Evolutionary conservation across 148 eudicot genomes (phyloP).

Genomic region (Fagopyrum tataricum): DNA sequence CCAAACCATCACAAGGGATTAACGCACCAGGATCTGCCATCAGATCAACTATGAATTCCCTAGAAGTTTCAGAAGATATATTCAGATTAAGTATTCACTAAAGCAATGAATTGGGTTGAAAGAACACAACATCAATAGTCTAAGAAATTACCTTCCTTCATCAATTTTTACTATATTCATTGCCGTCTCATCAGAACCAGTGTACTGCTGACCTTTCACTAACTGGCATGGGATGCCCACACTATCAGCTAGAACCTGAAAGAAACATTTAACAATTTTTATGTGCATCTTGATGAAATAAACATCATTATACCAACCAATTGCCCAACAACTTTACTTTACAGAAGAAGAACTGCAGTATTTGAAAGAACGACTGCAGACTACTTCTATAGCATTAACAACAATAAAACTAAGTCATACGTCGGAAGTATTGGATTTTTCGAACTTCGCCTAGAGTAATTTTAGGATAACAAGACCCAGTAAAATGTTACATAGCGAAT

Average conservation of each 20-base stretch:
- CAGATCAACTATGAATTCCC: slow-evolving; percentile 93
- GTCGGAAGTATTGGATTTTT: too few species aligned
- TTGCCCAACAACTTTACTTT: not conserved
- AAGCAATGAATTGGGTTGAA: slow-evolving; percentile 5
- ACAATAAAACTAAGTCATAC: not conserved
- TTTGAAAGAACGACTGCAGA: not conserved
- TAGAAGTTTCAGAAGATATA: slow-evolving; percentile 24
- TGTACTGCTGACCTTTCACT: slow-evolving; percentile 75
- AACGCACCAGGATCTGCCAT: slow-evolving; percentile 95
- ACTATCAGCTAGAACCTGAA: slow-evolving; percentile 87
- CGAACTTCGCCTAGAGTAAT: too few species aligned
- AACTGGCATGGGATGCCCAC: slow-evolving; percentile 79
- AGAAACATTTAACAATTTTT: slow-evolving; percentile 6
- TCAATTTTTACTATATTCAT: slow-evolving; percentile 69
- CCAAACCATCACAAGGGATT: slow-evolving; percentile 71
- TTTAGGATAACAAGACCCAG: too few species aligned
- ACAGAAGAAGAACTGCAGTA: not conserved
- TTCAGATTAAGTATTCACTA: not conserved
- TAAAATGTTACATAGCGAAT: too few species aligned
- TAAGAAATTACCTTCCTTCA: slow-evolving; percentile 56
- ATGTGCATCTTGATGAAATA: not conserved
- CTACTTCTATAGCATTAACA: not conserved
- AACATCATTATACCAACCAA: not conserved
- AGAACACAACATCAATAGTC: not conserved
- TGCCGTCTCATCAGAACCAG: slow-evolving; percentile 79